These are phyloP conservation scores for Suillus subaureus DNA, from an alignment of 768 basidiomycete species.

Conservation along the genomic window DNA sequence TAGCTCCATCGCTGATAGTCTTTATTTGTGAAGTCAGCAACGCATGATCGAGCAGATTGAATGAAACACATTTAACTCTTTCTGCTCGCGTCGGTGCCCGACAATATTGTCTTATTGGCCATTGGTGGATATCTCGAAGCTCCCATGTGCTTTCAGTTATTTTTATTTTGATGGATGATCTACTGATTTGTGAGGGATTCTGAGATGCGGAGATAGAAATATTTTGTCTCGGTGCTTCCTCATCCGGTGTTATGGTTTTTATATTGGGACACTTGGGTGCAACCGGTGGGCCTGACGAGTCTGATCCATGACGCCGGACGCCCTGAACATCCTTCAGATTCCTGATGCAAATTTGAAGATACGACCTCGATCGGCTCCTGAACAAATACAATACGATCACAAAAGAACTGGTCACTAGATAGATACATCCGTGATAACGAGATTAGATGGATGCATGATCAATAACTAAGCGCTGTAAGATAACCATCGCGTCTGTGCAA, in stretches of 20 bases:
- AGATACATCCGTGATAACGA: conserved; percentile 6
- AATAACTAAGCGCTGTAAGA: conserved; percentile 30
- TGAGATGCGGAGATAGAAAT: conserved; percentile 11
- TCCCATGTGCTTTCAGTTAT: conserved; percentile 7
- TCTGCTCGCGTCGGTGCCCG: background rate
- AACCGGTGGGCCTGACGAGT: conserved; percentile 5
- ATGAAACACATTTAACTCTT: background rate
- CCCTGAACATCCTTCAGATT: background rate
- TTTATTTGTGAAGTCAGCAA: background rate
- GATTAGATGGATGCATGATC: conserved; percentile 16
- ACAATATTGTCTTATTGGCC: background rate
- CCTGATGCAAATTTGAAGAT: background rate
- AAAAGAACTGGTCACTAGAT: background rate
- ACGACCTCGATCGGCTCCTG: background rate
- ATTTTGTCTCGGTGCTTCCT: conserved; percentile 3
- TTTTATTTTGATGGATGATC: conserved; percentile 10
- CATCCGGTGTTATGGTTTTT: conserved; percentile 4
- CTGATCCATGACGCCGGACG: background rate
- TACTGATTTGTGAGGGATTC: conserved; percentile 5
- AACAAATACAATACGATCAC: background rate
- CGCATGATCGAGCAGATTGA: background rate
- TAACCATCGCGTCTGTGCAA: conserved; percentile 16
- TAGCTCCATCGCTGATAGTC: background rate
- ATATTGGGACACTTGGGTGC: background rate
- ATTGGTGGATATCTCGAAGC: conserved; percentile 27